Conservation (phyloP, 2,329 filamentous ascomycete species). For the Harringtonia lauricola region DNA sequence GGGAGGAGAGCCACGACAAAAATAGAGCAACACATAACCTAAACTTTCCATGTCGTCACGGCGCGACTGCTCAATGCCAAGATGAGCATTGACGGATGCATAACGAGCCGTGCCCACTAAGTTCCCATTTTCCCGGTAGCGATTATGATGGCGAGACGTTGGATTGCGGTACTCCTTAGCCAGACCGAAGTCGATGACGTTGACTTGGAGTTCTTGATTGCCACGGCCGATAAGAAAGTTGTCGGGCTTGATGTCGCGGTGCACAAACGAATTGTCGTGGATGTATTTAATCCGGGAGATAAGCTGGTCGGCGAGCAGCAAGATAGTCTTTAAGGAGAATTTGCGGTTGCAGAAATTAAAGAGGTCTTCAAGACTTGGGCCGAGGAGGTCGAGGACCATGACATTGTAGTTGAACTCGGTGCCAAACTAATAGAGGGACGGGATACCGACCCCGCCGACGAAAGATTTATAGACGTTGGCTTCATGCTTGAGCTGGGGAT, state of each 20-base stretch:
- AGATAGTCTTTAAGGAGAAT: slow-evolving; percentile 96
- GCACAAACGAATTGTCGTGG: slow-evolving; percentile 98
- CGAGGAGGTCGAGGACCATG: slow-evolving; percentile 96
- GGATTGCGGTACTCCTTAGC: slow-evolving; percentile 99
- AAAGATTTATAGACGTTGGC: slow-evolving; percentile 86
- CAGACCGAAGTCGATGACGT: slow-evolving; percentile 96
- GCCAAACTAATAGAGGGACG: slow-evolving; percentile 98
- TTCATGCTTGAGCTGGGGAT: slow-evolving; percentile 97
- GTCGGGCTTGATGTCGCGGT: slow-evolving; percentile 99
- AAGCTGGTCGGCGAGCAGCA: slow-evolving; percentile 92
- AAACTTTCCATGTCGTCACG: slow-evolving; percentile 99
- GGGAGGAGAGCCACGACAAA: slow-evolving; percentile 95
- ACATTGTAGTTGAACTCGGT: slow-evolving; percentile 99
- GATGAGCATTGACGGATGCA: slow-evolving; percentile 95
- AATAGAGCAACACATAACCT: slow-evolving; percentile 99
- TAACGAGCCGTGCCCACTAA: slow-evolving; percentile 97
- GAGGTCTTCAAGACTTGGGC: slow-evolving; percentile 89
- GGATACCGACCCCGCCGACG: slow-evolving; percentile 93
- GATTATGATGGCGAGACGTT: slow-evolving; percentile 99
- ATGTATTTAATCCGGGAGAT: slow-evolving; percentile 99
- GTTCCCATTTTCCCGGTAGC: slow-evolving; percentile 99
- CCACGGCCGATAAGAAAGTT: slow-evolving; percentile 99
- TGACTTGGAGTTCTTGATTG: slow-evolving; percentile 98
- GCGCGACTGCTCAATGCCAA: slow-evolving; percentile 97
- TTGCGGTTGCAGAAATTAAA: slow-evolving; percentile 99